Evolutionary conservation across 129 eudicot genomes (phyloP), one percentile per base, ranked within the genome.

Genomic region (Chrysanthemum seticuspe): DNA sequence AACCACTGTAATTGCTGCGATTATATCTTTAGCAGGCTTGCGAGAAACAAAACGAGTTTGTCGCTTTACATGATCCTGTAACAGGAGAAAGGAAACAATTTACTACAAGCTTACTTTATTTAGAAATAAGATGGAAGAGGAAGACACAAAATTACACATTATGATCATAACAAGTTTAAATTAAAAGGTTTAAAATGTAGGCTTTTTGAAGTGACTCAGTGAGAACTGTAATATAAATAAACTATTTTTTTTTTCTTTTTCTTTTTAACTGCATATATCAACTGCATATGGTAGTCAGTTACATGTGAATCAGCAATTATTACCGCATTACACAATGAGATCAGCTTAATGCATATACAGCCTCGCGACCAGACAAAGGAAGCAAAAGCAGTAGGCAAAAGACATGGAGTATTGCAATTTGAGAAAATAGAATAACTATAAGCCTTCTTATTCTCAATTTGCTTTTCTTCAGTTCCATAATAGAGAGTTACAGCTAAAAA

Each of bases 21-120:
- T 80, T 67, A 91, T 85, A 55, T 79, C 93, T 69, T 75, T 78
- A 77, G 99, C 91, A 59, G 97, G 95, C 70, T 87, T 78, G 66
- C 96, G 90, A 55, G 99, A 95, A 78, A 95, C 91, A 74, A 95
- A 95, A 73, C 99, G 97, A 71, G 99, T 95, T 86, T 95, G 99
- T 63, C 99, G 79, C 76, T 82, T 86, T 45, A 95, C 96, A 80
- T 86, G 82, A 79, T 95, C 97, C 99, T 95, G 80, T 59, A 65
- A 78, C 31, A 74, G 65, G 58, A 50, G 69, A 36, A n/a, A 27
- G 21, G 67, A 16, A 48, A 23, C 29, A 9, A 25, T 54, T 52
- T 64, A 65, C 78, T 31, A 65, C 62, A 44, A 70, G 71, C 27
- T 52, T 53, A 12, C 16, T 40, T 15, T 31, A 19, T 2, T 36